A percentile compares a stretch with the other conserved stretches of the same genome.
These are phyloP conservation scores for Claviceps spartinae DNA, from an alignment of 2,329 filamentous ascomycete genomes.

Conservation along the genomic window DNA sequence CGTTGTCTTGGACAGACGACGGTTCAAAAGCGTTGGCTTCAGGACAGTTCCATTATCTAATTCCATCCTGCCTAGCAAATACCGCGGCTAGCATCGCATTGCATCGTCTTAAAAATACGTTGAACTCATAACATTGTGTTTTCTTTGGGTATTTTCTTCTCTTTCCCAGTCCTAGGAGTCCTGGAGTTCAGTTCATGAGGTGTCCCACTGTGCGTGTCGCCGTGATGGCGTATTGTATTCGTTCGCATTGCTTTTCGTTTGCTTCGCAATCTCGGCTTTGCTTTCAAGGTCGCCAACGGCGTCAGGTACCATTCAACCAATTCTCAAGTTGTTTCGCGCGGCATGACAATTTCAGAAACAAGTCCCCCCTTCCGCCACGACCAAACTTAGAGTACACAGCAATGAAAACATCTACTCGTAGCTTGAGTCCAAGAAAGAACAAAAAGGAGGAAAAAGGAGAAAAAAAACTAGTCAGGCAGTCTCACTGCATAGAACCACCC, in stretches of 20 bases:
- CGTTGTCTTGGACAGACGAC: too few relatives aligned
- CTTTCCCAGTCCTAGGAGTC: too few relatives aligned
- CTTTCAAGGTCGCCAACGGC: not conserved
- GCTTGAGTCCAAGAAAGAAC: not conserved
- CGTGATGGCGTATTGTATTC: not conserved
- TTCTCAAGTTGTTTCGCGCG: not conserved
- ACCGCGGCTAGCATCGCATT: too few relatives aligned
- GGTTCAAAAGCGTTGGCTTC: too few relatives aligned
- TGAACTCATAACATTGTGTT: too few relatives aligned
- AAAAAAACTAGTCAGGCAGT: conserved; percentile 23
- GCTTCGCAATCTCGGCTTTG: not conserved
- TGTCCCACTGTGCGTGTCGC: too few relatives aligned
- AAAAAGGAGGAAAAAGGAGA: not conserved
- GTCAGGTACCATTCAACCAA: not conserved
- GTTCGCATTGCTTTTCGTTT: not conserved
- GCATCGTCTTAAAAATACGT: too few relatives aligned
- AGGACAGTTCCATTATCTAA: too few relatives aligned
- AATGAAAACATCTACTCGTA: not conserved
- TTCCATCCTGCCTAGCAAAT: too few relatives aligned
- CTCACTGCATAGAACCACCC: conserved; percentile 50
- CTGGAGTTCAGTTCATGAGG: too few relatives aligned
- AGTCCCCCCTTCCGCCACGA: not conserved
- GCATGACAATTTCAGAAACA: not conserved
- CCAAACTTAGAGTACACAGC: not conserved
- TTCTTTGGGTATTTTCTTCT: too few relatives aligned